Evolutionary conservation across 192 early-diverging fungal species (phyloP), one percentile per base, ranked within the genome.

Genomic region (Gaertneriomyces semiglobifer): DNA sequence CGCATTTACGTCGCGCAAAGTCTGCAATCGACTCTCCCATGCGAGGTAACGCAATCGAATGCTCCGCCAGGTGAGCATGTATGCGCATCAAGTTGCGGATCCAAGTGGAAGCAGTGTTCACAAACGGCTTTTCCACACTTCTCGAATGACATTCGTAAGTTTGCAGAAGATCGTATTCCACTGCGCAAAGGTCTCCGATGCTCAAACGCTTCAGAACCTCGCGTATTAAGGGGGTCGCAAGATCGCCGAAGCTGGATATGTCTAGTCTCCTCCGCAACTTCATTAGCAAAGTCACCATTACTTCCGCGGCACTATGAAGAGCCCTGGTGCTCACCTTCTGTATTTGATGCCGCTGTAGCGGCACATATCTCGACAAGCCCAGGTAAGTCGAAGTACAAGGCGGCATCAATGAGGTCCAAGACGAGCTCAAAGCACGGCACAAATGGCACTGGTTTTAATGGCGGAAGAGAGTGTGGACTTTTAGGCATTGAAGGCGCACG

Each of bases 401-500:
- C 59, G 11, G 68, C 68, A 2, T 62, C 68, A 53, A 70, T 63
- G 4, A 70, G 39, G 12, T 70, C 68, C 9, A 70, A 70, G 18
- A 70, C 40, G 14, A 53, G 44, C n/a, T 20, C 7, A 3, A 47
- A 33, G 25, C 25, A 33, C 25, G 25, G 25, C 25, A 33, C 25
- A 33, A 33, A 33, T 33, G 25, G 25, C 2, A 33, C 2, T 33
- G 25, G 2, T 33, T 33, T 33, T 33, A 33, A 33, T 2, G 25
- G 25, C 25, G 25, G 25, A 33, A 33, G 25, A 33, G 25, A 33
- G 25, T 2, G 25, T 33, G 25, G 25, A 33, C 25, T 33, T 33
- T 33, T 33, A 33, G 25, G 25, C 25, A 33, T 33, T 33, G 25
- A 33, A 33, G 25, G 0, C 25, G 25, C 25, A 33, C 25, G 25